phyloP scores from a whole-genome alignment of 805 yeast genomes.

The Candida chilensis region DNA sequence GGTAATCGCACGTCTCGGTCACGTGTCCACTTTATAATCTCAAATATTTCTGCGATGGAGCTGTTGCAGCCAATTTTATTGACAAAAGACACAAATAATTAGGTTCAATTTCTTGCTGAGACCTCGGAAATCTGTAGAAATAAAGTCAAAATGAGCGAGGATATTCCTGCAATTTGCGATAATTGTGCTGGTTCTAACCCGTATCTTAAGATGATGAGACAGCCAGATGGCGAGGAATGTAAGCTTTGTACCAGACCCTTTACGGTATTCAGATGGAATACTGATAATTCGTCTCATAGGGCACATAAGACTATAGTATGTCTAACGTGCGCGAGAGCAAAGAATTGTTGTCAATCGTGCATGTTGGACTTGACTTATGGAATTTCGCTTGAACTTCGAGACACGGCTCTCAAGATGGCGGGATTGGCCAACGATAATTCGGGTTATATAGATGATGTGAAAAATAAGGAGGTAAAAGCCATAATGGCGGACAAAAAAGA shows the following conservation, averaged over 20 bases:
- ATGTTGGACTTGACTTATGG: slow-evolving; percentile 75
- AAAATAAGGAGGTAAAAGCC: slow-evolving; percentile 25
- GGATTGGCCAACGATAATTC: slow-evolving; percentile 26
- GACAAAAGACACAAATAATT: no score
- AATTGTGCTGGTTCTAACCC: slow-evolving; percentile 62
- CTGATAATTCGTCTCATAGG: slow-evolving; percentile 24
- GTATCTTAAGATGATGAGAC: slow-evolving; percentile 63
- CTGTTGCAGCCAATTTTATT: no score
- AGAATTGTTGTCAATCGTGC: slow-evolving; percentile 85
- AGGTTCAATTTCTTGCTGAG: no score
- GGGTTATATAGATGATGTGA: slow-evolving; percentile 5
- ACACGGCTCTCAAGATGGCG: slow-evolving; percentile 70
- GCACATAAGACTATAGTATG: slow-evolving; percentile 66
- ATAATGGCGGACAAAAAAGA: slow-evolving; percentile 36
- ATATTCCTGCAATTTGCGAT: slow-evolving; percentile 62
- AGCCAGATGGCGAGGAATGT: slow-evolving; percentile 70
- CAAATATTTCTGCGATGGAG: no score
- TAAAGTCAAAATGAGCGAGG: slow-evolving; percentile 16
- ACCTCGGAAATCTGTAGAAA: slow-evolving; percentile 18
- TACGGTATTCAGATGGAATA: slow-evolving; percentile 71
- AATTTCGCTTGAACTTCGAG: slow-evolving; percentile 71
- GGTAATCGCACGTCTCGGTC: no score
- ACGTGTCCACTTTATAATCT: no score
- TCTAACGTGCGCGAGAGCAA: slow-evolving; percentile 65
- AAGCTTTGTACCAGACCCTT: slow-evolving; percentile 80